Evolutionary conservation across 2,329 filamentous ascomycete species (phyloP).

Genomic region (Monosporascus sp.): DNA sequence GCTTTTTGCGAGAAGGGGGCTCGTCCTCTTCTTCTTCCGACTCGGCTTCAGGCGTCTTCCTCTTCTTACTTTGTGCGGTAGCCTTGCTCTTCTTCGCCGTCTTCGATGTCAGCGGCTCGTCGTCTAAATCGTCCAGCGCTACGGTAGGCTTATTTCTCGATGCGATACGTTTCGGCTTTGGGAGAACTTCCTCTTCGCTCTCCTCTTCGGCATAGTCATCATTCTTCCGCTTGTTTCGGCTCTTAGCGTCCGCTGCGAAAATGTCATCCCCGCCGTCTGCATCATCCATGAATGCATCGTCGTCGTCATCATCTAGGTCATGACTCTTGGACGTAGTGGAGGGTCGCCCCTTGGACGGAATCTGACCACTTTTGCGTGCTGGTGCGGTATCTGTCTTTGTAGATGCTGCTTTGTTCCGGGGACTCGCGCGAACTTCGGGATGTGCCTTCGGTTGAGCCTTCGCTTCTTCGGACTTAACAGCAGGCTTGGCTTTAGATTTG

Average conservation of each 20-base stretch:
- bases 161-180: constrained; percentile 54
- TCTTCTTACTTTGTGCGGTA: constrained; percentile 40
- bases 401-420: constrained; percentile 38
- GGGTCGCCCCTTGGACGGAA: constrained; percentile 36
- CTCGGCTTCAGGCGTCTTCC: constrained; percentile 51
- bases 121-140: constrained; percentile 26
- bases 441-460: constrained; percentile 35
- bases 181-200: constrained; percentile 63
- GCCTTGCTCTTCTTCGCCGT: constrained; percentile 25
- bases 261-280: constrained; percentile 76
- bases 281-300: constrained; percentile 57
- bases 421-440: constrained; percentile 46
- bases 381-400: constrained; percentile 19
- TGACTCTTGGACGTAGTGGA: constrained; percentile 36
- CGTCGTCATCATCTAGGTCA: constrained; percentile 45
- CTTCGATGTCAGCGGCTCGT: constrained; percentile 23
- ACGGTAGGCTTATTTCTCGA: constrained; percentile 35
- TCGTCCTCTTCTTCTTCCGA: constrained; percentile 55
- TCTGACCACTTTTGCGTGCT: constrained; percentile 23
- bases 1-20: constrained; percentile 44
- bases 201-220: constrained; percentile 72
- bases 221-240: constrained; percentile 59
- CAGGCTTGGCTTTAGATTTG: constrained; percentile 36
- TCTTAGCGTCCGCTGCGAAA: constrained; percentile 67
- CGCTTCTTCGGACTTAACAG: constrained; percentile 32